Evolutionary conservation across 306 rosid genomes (phyloP).

Genomic region (Acacia crassicarpa): DNA sequence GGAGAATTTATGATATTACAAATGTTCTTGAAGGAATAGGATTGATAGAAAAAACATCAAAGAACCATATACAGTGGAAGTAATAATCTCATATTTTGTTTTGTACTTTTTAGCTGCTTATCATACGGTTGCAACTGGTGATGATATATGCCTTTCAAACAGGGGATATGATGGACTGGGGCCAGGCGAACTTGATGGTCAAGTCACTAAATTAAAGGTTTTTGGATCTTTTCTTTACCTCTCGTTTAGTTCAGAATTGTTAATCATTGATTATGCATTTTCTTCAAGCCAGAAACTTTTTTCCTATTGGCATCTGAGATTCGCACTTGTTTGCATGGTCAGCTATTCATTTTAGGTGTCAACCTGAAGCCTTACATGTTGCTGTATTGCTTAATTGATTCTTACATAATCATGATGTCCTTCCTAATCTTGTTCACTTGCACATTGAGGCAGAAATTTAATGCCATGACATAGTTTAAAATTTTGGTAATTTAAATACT

Average conservation of each 20-base stretch:
- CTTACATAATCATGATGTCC: background rate
- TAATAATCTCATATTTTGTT: conserved; percentile 31
- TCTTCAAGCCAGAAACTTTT: background rate
- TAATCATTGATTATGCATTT: background rate
- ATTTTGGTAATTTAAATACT: background rate
- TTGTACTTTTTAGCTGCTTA: background rate
- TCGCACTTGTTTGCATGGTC: background rate
- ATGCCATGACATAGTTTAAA: background rate
- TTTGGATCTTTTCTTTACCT: background rate
- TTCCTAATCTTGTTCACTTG: background rate
- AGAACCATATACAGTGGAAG: conserved; percentile 66
- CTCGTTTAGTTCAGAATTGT: background rate
- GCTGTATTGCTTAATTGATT: background rate
- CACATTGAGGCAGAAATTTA: conserved; percentile 12
- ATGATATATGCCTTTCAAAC: conserved; percentile 23
- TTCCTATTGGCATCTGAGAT: background rate
- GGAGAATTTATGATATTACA: conserved; percentile 70
- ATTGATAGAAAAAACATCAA: conserved; percentile 60
- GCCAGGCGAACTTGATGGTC: conserved; percentile 35
- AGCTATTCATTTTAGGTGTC: background rate
- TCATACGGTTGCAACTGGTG: background rate
- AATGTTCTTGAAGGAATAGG: conserved; percentile 73
- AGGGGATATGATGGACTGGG: conserved; percentile 44
- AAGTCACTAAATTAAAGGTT: conserved; percentile 42
- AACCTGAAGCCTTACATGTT: background rate